These are phyloP conservation scores for Astrothelium subdiscretum DNA, from an alignment of 495 filamentous ascomycete genomes.

Conservation along the genomic window DNA sequence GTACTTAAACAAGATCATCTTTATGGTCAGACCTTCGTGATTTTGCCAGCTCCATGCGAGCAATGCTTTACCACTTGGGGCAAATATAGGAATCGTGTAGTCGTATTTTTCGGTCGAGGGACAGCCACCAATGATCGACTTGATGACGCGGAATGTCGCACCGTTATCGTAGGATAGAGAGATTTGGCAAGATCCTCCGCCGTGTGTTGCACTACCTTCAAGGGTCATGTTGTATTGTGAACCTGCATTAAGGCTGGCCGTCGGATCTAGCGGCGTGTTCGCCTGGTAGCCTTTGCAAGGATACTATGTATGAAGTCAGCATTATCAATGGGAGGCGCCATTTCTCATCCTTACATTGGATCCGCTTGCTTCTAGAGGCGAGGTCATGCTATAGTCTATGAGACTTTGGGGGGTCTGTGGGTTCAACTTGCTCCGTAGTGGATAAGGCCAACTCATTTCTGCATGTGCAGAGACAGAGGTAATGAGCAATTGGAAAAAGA, in stretches of 20 bases:
- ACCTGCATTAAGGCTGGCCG: conserved; percentile 45
- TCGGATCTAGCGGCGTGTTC: conserved; percentile 34
- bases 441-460: conserved; percentile 44
- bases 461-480: conserved; percentile 41
- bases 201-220: conserved; percentile 45
- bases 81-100: conserved; percentile 54
- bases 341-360: conserved; percentile 20
- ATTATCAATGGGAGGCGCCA: neutral
- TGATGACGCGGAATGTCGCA: conserved; percentile 50
- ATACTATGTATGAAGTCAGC: conserved; percentile 22
- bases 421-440: conserved; percentile 43
- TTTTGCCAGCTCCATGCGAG: conserved; percentile 49
- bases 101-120: conserved; percentile 40
- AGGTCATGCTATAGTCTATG: conserved; percentile 44
- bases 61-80: conserved; percentile 45
- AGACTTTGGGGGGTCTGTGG: conserved; percentile 29
- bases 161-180: conserved; percentile 53
- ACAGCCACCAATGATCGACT: conserved; percentile 53
- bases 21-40: conserved; percentile 7
- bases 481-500: neutral
- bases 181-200: conserved; percentile 55
- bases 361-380: conserved; percentile 38
- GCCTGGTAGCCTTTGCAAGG: conserved; percentile 59
- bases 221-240: conserved; percentile 46
- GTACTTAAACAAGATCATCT: neutral